A percentile compares a stretch with the other conserved stretches of the same genome.
phyloP scores from a whole-genome alignment of 345 rosid species.

The Angophora floribunda region DNA sequence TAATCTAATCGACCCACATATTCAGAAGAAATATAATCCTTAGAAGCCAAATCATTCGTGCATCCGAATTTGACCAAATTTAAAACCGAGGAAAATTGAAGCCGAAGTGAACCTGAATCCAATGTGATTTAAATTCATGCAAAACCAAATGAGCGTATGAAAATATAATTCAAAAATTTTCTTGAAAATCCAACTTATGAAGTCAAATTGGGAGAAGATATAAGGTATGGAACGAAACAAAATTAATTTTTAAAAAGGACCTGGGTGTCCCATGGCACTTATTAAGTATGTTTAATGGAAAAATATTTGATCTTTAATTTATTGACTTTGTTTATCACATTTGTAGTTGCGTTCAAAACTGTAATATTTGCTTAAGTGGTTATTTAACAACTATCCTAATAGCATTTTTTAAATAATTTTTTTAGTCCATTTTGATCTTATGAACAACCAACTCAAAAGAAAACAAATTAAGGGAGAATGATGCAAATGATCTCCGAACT shows the following conservation, averaged over 20 bases:
- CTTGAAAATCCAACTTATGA: not conserved
- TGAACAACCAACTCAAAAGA: not conserved
- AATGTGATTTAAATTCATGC: not conserved
- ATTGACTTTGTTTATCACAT: not conserved
- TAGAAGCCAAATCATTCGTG: not conserved
- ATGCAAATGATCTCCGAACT: rapidly evolving
- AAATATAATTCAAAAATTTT: too few species aligned
- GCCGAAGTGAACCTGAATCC: not conserved
- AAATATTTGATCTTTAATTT: not conserved
- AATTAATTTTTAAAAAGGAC: not conserved
- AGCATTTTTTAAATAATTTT: not conserved
- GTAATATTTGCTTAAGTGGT: not conserved
- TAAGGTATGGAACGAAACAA: not conserved
- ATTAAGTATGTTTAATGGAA: not conserved
- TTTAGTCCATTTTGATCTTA: not conserved
- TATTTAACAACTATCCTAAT: not conserved
- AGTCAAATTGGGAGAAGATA: not conserved
- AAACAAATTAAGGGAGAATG: not conserved
- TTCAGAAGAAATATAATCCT: too few species aligned
- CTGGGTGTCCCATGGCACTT: not conserved
- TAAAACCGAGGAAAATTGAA: not conserved
- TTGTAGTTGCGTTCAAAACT: not conserved
- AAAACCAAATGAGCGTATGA: not conserved
- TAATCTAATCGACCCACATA: not conserved
- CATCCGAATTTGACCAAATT: not conserved